Conservation (phyloP, 176 grass and related monocot genomes). For the Cenchrus americanus region DNA sequence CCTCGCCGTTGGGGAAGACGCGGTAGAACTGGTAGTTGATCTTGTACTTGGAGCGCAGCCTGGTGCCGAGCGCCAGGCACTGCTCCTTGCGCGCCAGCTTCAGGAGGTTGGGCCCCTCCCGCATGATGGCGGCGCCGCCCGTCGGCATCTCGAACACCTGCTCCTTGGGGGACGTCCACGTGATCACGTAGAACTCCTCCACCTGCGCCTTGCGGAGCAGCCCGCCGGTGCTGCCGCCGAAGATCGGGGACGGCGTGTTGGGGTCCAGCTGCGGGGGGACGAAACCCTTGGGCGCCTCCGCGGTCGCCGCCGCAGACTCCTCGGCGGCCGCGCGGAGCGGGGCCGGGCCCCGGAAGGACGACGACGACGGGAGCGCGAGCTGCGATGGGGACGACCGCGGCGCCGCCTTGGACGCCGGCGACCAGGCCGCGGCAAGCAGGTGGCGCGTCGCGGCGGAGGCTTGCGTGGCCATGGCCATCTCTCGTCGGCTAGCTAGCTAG, state of each 20-base stretch:
- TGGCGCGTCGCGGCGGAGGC: constrained; percentile 62
- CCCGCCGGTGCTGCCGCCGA: constrained; percentile 93
- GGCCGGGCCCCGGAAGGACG: constrained; percentile 27
- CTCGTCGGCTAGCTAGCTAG: no score
- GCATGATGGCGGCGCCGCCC: constrained; percentile 93
- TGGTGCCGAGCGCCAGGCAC: constrained; percentile 85
- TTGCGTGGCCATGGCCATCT: constrained; percentile 78
- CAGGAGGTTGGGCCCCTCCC: constrained; percentile 88
- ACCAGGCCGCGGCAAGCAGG: constrained; percentile 44
- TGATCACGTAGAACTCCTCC: constrained; percentile 99
- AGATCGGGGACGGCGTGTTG: constrained; percentile 90
- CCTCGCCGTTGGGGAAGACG: constrained; percentile 97
- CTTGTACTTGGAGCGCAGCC: constrained; percentile 96
- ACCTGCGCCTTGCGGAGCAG: constrained; percentile 97
- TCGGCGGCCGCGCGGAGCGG: constrained; percentile 19
- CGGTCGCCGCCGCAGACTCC: not conserved
- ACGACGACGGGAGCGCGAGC: constrained; percentile 23
- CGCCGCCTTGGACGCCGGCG: constrained; percentile 34
- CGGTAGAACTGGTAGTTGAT: constrained; percentile 99
- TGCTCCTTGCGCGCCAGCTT: constrained; percentile 97
- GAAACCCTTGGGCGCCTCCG: constrained; percentile 74
- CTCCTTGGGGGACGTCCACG: constrained; percentile 95
- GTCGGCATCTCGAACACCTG: constrained; percentile 99
- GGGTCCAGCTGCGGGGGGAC: constrained; percentile 97
- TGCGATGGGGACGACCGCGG: not conserved